A percentile compares a stretch with the other conserved stretches of the same genome.
These are phyloP conservation scores for Leptographium wingfieldii DNA, from an alignment of 2,329 filamentous ascomycete genomes.

Conservation along the genomic window DNA sequence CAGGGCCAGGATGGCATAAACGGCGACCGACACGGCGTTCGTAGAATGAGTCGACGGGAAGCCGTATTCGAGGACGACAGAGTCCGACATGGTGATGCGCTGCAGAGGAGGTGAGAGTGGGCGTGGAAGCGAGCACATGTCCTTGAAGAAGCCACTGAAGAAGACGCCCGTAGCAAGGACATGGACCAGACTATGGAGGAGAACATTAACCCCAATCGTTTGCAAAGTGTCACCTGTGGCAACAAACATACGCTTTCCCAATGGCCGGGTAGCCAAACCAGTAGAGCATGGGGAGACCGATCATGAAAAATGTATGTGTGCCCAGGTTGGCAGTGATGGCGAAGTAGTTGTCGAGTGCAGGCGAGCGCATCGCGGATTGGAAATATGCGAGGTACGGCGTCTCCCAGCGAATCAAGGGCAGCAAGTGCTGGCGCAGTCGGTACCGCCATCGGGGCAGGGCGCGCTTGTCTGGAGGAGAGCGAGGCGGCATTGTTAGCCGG, in stretches of 20 bases:
- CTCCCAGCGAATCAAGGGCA: slow-evolving; percentile 86
- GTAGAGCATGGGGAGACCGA: slow-evolving; percentile 85
- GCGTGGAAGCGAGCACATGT: slow-evolving; percentile 81
- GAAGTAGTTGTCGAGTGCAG: slow-evolving; percentile 88
- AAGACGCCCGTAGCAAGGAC: slow-evolving; percentile 70
- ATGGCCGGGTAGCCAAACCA: slow-evolving; percentile 85
- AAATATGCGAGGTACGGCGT: slow-evolving; percentile 85
- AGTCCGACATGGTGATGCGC: slow-evolving; percentile 95
- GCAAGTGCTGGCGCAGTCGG: slow-evolving; percentile 61
- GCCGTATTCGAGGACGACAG: slow-evolving; percentile 87
- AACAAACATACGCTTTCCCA: slow-evolving; percentile 63
- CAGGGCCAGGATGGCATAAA: slow-evolving; percentile 61
- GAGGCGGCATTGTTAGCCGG: neutral
- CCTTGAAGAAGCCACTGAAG: slow-evolving; percentile 87
- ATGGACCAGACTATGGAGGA: slow-evolving; percentile 46
- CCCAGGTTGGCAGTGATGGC: slow-evolving; percentile 92
- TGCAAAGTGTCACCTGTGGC: neutral
- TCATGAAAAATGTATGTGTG: slow-evolving; percentile 98
- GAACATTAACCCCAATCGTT: neutral
- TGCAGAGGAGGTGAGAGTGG: slow-evolving; percentile 85
- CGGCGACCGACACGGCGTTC: slow-evolving; percentile 87
- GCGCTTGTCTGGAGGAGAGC: slow-evolving; percentile 54
- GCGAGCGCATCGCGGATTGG: slow-evolving; percentile 68
- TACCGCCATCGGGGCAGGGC: slow-evolving; percentile 85
- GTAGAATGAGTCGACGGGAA: slow-evolving; percentile 96